These are phyloP conservation scores for Sporisorium exsertum DNA, from an alignment of 1,284 basidiomycete species.

Conservation along the genomic window DNA sequence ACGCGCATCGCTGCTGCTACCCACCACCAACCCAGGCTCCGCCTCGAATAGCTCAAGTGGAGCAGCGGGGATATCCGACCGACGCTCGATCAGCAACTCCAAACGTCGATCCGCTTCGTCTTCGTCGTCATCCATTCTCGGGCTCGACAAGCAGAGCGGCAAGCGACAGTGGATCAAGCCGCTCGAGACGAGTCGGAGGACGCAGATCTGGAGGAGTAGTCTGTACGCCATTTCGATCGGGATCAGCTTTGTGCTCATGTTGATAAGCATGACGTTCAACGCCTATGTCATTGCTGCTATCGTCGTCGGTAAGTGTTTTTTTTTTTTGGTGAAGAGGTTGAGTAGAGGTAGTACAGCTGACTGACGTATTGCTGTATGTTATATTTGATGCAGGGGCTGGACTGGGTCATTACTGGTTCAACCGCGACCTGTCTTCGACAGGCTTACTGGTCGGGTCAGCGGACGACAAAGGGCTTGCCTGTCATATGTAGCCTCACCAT, in stretches of 20 bases:
- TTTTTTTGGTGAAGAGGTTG: not conserved
- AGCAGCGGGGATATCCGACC: not conserved
- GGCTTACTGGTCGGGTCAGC: not conserved
- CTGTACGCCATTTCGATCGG: conserved; percentile 46
- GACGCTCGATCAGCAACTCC: conserved; percentile 1
- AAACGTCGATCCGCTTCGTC: conserved; percentile 9
- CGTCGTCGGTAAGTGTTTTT: conserved; percentile 41
- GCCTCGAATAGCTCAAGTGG: not conserved
- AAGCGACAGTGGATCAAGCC: conserved; percentile 13
- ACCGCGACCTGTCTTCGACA: conserved; percentile 6
- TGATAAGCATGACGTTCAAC: conserved; percentile 64
- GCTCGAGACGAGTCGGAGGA: conserved; percentile 5
- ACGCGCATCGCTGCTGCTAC: conserved; percentile 13
- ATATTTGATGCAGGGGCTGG: conserved; percentile 26
- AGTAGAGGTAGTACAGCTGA: not conserved
- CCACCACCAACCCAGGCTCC: conserved; percentile 7
- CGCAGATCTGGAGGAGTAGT: conserved; percentile 22
- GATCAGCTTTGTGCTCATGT: conserved; percentile 56
- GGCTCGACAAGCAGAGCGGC: not conserved
- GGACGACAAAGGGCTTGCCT: conserved; percentile 30
- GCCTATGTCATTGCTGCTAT: conserved; percentile 51
- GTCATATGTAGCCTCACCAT: conserved; percentile 18
- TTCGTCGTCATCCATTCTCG: not conserved
- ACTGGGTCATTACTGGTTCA: conserved; percentile 48
- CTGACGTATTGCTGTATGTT: not conserved